Conservation (phyloP, 208 protist species). For the Phytomonas francai region DNA sequence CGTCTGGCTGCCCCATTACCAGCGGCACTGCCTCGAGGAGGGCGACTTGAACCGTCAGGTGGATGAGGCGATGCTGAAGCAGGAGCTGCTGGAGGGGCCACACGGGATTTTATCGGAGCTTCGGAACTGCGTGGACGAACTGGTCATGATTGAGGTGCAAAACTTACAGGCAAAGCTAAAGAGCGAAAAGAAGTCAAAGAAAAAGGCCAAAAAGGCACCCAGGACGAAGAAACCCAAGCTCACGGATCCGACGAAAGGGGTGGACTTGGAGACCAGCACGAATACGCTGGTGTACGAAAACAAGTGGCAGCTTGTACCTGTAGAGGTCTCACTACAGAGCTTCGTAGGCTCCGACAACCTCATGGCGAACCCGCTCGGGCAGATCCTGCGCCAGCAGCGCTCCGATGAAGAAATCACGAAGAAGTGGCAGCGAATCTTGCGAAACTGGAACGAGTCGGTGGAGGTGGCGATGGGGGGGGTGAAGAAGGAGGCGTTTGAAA, state of each 20-base stretch:
- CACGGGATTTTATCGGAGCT: slow-evolving; percentile 86
- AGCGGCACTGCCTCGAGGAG: slow-evolving; percentile 42
- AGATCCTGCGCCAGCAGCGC: slow-evolving; percentile 28
- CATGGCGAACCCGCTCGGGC: slow-evolving; percentile 46
- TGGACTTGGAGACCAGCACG: slow-evolving; percentile 73
- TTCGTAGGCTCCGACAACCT: slow-evolving; percentile 66
- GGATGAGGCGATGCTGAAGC: slow-evolving; percentile 62
- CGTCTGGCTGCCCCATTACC: slow-evolving; percentile 65
- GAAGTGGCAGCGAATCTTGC: slow-evolving; percentile 82
- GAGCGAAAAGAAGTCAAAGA: slow-evolving; percentile 39
- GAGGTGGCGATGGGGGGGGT: slow-evolving; percentile 56
- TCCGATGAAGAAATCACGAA: slow-evolving; percentile 76
- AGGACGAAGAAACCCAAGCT: slow-evolving; percentile 72
- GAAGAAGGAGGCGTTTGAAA: slow-evolving; percentile 69
- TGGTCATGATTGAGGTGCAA: slow-evolving; percentile 87
- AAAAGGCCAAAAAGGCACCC: slow-evolving; percentile 61
- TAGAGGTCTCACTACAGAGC: slow-evolving; percentile 31
- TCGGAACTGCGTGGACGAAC: slow-evolving; percentile 84
- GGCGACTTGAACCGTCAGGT: slow-evolving; percentile 67
- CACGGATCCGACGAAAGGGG: slow-evolving; percentile 79
- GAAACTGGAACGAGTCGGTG: slow-evolving; percentile 70
- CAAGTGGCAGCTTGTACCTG: slow-evolving; percentile 68
- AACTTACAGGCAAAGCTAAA: slow-evolving; percentile 87
- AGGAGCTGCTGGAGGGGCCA: slow-evolving; percentile 81
- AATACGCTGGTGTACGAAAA: slow-evolving; percentile 77